Conservation (phyloP, 495 filamentous ascomycete genomes). For the Letharia columbiana region DNA sequence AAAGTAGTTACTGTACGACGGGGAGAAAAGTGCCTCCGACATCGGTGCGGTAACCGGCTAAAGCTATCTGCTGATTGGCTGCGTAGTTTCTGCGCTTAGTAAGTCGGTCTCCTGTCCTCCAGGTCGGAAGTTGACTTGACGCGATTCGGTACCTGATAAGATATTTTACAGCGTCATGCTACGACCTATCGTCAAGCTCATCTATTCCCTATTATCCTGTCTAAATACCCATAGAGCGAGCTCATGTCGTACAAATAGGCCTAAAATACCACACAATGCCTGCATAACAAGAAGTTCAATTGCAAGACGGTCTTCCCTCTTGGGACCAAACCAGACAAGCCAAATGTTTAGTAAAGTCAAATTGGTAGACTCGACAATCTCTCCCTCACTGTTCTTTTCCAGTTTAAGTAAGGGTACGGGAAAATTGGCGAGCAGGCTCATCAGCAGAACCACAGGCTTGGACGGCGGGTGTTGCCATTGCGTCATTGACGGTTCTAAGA, state of each 20-base stretch:
- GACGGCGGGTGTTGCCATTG: constrained; percentile 67
- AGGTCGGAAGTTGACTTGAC: no score
- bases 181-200: no score
- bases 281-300: constrained; percentile 70
- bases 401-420: constrained; percentile 58
- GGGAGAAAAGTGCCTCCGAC: background rate
- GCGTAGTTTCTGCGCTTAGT: background rate
- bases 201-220: constrained; percentile 60
- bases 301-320: constrained; percentile 77
- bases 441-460: constrained; percentile 44
- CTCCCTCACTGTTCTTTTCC: constrained; percentile 53
- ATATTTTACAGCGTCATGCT: no score
- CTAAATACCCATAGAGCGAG: constrained; percentile 78
- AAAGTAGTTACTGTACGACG: no score
- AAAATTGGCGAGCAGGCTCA: constrained; percentile 58
- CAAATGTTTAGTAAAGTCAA: constrained; percentile 90
- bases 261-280: constrained; percentile 60
- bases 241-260: constrained; percentile 75
- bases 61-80: constrained; percentile 1
- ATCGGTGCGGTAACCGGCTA: background rate
- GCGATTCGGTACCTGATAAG: no score
- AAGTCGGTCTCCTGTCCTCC: background rate
- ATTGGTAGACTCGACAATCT: constrained; percentile 76
- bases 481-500: constrained; percentile 77
- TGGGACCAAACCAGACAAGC: constrained; percentile 90